These are phyloP conservation scores for Detonula confervacea DNA, from an alignment of 352 stramenopile species.

Conservation along the genomic window DNA sequence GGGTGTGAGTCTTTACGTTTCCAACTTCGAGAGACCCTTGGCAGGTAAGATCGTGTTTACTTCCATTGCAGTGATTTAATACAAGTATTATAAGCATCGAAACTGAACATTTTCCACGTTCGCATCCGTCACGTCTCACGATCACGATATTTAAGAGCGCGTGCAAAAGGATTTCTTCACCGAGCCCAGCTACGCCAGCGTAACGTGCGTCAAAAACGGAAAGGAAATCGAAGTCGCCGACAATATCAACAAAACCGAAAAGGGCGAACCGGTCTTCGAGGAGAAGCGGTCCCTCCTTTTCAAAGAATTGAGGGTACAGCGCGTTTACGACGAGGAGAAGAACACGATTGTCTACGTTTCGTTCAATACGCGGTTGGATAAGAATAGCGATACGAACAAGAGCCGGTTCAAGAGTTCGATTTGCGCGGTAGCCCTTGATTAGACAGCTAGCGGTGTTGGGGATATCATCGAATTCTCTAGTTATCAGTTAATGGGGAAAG, in stretches of 20 bases:
- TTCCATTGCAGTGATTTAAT: too few relatives aligned
- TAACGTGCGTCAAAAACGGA: conserved; percentile 82
- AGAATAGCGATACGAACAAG: conserved; percentile 87
- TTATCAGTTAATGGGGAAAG: too few relatives aligned
- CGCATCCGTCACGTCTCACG: too few relatives aligned
- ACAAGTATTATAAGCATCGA: too few relatives aligned
- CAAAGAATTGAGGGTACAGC: conserved; percentile 86
- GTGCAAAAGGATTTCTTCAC: conserved; percentile 82
- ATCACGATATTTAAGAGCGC: conserved; percentile 72
- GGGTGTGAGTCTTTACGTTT: conserved; percentile 87
- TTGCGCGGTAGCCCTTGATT: conserved; percentile 84
- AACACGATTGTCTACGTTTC: conserved; percentile 87
- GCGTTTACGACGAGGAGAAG: conserved; percentile 84
- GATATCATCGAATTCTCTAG: too few relatives aligned
- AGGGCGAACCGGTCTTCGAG: conserved; percentile 84
- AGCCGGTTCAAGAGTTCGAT: conserved; percentile 86
- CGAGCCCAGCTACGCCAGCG: conserved; percentile 83
- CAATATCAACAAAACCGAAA: conserved; percentile 71
- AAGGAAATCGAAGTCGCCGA: conserved; percentile 70
- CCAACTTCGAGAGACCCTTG: conserved; percentile 87
- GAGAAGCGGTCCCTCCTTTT: conserved; percentile 86
- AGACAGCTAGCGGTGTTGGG: background rate
- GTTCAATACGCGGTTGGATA: conserved; percentile 87
- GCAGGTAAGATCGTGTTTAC: conserved; percentile 42
- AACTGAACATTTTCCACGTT: background rate